These are phyloP conservation scores for Heliosperma pusillum DNA, from an alignment of 148 eudicot genomes.

Conservation along the genomic window DNA sequence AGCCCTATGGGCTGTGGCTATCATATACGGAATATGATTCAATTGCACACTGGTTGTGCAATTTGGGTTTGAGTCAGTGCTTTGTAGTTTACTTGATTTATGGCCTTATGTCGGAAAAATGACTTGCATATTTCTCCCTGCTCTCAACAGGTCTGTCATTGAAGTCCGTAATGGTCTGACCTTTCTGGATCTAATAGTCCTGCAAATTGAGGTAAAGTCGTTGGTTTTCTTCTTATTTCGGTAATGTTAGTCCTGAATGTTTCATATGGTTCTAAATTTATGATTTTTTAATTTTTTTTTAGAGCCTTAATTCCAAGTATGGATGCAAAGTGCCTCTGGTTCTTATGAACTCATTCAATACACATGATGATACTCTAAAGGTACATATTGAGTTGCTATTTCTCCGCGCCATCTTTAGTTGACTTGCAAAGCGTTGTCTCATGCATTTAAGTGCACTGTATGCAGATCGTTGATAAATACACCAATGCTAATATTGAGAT, in stretches of 20 bases:
- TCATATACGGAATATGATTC: too few species aligned
- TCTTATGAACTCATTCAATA: slow-evolving; percentile 98
- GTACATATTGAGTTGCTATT: slow-evolving; percentile 27
- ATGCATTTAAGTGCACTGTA: slow-evolving; percentile 9
- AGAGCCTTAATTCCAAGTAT: slow-evolving; percentile 76
- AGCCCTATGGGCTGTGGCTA: too few species aligned
- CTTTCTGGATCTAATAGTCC: slow-evolving; percentile 82
- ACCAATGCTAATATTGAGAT: slow-evolving; percentile 65
- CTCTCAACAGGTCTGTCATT: slow-evolving; percentile 68
- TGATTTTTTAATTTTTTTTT: slow-evolving; percentile 10
- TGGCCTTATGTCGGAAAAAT: neutral
- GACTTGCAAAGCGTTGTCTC: slow-evolving; percentile 15
- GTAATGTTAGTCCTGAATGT: neutral
- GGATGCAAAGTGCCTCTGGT: slow-evolving; percentile 94
- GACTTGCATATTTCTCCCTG: neutral
- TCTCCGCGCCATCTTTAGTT: neutral
- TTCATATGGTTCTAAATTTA: slow-evolving; percentile 17
- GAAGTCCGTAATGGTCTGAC: slow-evolving; percentile 95
- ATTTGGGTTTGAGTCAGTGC: neutral
- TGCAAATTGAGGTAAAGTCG: slow-evolving; percentile 78
- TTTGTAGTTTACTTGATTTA: neutral
- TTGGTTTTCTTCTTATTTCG: neutral
- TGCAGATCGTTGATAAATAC: slow-evolving; percentile 89
- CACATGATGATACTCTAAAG: slow-evolving; percentile 94
- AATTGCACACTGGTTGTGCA: neutral